Conservation (phyloP, 306 rosid species). For the Fagus sylvatica region DNA sequence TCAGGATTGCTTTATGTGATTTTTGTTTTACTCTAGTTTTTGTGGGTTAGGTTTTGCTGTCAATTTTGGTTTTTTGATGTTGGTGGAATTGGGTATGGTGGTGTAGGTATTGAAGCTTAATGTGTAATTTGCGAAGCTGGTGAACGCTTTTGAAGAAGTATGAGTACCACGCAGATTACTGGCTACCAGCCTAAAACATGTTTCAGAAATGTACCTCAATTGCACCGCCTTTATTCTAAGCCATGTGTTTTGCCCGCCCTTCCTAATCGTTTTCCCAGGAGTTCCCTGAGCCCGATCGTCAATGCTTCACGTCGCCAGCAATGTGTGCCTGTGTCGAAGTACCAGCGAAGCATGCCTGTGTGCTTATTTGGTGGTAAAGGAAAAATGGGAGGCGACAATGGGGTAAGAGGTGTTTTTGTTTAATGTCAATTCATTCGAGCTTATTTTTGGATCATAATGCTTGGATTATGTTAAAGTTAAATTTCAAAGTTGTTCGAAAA, state of each 20-base stretch:
- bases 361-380: slow-evolving; percentile 59
- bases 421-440: slow-evolving; percentile 1
- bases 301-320: slow-evolving; percentile 28
- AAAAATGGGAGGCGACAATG: slow-evolving; percentile 43
- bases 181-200: slow-evolving; percentile 24
- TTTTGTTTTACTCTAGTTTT: neutral
- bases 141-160: slow-evolving; percentile 20
- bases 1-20: neutral
- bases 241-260: slow-evolving; percentile 5
- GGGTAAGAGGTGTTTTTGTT: slow-evolving; percentile 36
- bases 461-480: neutral
- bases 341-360: slow-evolving; percentile 33
- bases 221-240: slow-evolving; percentile 20
- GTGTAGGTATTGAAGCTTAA: slow-evolving; percentile 28
- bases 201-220: slow-evolving; percentile 15
- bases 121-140: slow-evolving; percentile 20
- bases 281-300: slow-evolving; percentile 2
- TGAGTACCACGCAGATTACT: slow-evolving; percentile 42
- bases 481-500: slow-evolving; percentile 12
- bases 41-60: neutral
- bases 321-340: slow-evolving; percentile 33
- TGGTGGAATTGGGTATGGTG: neutral
- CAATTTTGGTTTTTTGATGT: neutral
- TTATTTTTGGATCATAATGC: slow-evolving; percentile 11
- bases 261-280: slow-evolving; percentile 23